Base-by-base conservation (phyloP, 1,284 basidiomycete species). In the Lentinula novae-zelandiae region DNA sequence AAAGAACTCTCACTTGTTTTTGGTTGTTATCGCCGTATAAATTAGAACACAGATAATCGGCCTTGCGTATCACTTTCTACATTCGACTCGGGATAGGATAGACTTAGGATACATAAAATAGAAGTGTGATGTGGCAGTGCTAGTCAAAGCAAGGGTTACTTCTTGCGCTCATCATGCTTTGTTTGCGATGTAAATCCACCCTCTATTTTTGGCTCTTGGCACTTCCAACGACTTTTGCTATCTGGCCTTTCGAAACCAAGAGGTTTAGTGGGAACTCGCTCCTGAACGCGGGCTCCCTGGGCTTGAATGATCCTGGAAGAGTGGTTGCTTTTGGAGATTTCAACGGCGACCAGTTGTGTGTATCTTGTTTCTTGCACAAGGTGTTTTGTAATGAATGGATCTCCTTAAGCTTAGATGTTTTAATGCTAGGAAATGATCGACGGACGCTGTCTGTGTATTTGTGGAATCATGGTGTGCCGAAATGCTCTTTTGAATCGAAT, bases 271-370 rank as follows among this genome's bases (percentile, higher is more conserved):
- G 89, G 58, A 96, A 96, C 68, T 84, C 90, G 0, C 81, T 98
- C 52, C 80, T 97, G 62, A 80, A 86, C 65, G 89, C 94, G 1
- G 96, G 95, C 1, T 75, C 85, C 0, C 79, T 97, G 67, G 96
- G 95, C 0, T 76, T 99, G 17, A 81, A 82, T 42, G 78, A 78
- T n/a, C 81, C 85, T 44, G 86, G 84, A 22, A 83, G 91, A 60
- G 82, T 97, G 33, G 82, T 93, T 53, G 96, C 95, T 1, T 91
- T 95, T 69, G 96, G 94, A 34, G 96, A 99, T 76, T 96, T 94
- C 73, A 89, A 98, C 71, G 95, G 92, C 4, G 95, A 98, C 73
- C 95, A 97, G 71, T 92, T 92, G 93, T 96, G 50, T 51, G 27
- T 44, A 56, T 57, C 17, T 52, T 60, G 38, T 22, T 63, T 59